Percentiles rank a stretch among this genome's conserved stretches.
Evolutionary conservation across 768 basidiomycete species (phyloP).

Genomic region (Harrya chromipes): DNA sequence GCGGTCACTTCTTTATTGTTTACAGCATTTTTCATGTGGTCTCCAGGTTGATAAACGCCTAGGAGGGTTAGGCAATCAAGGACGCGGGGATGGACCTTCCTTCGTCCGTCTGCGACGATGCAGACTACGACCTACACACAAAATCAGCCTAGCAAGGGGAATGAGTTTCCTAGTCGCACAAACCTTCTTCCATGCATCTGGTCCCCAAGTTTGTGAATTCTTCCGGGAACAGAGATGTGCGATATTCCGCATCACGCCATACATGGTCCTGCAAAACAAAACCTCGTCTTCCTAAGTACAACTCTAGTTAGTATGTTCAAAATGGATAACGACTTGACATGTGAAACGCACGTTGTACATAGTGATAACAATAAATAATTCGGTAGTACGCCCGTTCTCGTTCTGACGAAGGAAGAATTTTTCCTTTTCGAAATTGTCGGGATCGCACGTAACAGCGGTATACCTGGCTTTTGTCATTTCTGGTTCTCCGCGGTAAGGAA

Average conservation of each 20-base stretch:
- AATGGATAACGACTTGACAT: neutral
- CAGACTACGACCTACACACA: conserved; percentile 76
- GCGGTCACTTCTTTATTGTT: conserved; percentile 72
- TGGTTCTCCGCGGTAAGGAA: conserved; percentile 65
- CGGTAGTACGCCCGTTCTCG: conserved; percentile 74
- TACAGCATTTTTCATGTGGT: conserved; percentile 59
- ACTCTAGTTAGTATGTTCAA: conserved; percentile 10
- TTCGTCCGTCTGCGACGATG: conserved; percentile 86
- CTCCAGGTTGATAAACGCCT: conserved; percentile 83
- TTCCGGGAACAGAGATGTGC: conserved; percentile 80
- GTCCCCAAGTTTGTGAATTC: conserved; percentile 93
- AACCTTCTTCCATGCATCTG: conserved; percentile 95
- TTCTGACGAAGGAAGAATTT: conserved; percentile 87
- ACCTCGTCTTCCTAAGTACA: conserved; percentile 74
- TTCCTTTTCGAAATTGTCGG: conserved; percentile 83
- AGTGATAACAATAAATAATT: conserved; percentile 91
- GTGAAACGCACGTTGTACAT: conserved; percentile 83
- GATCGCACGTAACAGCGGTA: conserved; percentile 92
- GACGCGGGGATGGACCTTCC: conserved; percentile 78
- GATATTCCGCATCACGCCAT: conserved; percentile 92
- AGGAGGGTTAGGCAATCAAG: conserved; percentile 88
- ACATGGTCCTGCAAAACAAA: conserved; percentile 87
- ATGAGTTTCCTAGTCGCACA: neutral
- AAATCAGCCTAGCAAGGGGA: neutral
- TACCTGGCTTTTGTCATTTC: conserved; percentile 76